Conservation (phyloP, 2,329 filamentous ascomycete genomes). For the Macrophomina phaseolina region DNA sequence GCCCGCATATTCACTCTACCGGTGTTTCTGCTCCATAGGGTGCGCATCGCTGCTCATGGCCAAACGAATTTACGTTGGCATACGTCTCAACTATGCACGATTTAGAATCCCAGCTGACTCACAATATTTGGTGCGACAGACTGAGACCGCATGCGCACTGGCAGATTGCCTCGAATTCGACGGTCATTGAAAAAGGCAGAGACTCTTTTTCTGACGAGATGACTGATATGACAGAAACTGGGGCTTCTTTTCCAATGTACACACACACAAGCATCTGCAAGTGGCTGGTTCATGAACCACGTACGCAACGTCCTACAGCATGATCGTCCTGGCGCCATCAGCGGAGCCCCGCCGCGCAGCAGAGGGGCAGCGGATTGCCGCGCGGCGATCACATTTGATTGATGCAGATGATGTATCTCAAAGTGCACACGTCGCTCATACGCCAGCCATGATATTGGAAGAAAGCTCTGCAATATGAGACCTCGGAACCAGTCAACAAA, state of each 20-base stretch:
- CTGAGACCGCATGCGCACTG: background rate
- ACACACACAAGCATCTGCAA: too few relatives aligned
- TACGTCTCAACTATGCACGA: background rate
- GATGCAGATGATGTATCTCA: background rate
- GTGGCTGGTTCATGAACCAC: background rate
- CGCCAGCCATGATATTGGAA: background rate
- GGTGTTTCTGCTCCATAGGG: background rate
- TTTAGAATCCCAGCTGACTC: constrained; percentile 3
- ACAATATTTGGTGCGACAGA: background rate
- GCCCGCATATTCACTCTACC: background rate
- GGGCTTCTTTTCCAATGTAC: background rate
- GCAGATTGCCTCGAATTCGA: background rate
- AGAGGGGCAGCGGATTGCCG: background rate
- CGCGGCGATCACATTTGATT: background rate
- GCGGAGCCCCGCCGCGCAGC: background rate
- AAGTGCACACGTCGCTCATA: background rate
- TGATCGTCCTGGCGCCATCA: background rate
- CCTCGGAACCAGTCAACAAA: background rate
- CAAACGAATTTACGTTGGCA: background rate
- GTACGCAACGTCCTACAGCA: background rate
- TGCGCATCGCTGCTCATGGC: background rate
- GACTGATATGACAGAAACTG: background rate
- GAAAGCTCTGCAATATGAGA: background rate
- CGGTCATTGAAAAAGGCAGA: background rate
- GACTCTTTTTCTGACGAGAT: background rate